These are phyloP conservation scores for Colletotrichum magnum DNA, from an alignment of 2,329 filamentous ascomycete genomes.

Conservation along the genomic window DNA sequence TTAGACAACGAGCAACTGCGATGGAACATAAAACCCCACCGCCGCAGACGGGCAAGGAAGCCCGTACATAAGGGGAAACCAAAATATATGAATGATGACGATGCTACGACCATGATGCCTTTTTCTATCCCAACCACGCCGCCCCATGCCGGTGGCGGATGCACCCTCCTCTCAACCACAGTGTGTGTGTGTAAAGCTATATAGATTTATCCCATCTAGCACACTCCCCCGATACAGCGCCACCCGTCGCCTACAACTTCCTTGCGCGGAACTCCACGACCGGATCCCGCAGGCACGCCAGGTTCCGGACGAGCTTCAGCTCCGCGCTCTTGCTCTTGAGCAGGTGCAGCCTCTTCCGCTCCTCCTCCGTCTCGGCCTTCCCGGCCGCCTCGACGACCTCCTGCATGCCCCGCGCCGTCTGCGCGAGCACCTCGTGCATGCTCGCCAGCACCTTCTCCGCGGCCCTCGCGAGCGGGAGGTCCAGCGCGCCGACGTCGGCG, in stretches of 20 bases:
- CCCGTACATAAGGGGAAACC: background rate
- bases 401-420: slow-evolving; percentile 76
- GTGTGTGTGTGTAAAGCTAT: background rate
- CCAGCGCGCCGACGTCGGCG: slow-evolving; percentile 76
- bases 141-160: slow-evolving; percentile 22
- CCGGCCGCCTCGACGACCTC: slow-evolving; percentile 61
- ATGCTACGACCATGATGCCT: slow-evolving; percentile 29
- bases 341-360: slow-evolving; percentile 73
- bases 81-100: slow-evolving; percentile 37
- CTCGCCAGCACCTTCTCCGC: slow-evolving; percentile 90
- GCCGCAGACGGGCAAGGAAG: background rate
- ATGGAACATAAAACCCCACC: background rate
- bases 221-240: background rate
- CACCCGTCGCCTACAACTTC: slow-evolving; percentile 54
- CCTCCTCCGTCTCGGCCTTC: slow-evolving; percentile 59
- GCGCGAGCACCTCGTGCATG: slow-evolving; percentile 88
- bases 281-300: slow-evolving; percentile 77
- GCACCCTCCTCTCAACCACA: background rate
- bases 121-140: slow-evolving; percentile 32
- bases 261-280: slow-evolving; percentile 73
- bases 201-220: background rate
- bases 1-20: background rate
- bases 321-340: slow-evolving; percentile 88
- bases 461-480: slow-evolving; percentile 87
- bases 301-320: slow-evolving; percentile 84